Evolutionary conservation across 441 rosid genomes (phyloP), one percentile per base, ranked within the genome.

Genomic region (Flueggea neowawraea): DNA sequence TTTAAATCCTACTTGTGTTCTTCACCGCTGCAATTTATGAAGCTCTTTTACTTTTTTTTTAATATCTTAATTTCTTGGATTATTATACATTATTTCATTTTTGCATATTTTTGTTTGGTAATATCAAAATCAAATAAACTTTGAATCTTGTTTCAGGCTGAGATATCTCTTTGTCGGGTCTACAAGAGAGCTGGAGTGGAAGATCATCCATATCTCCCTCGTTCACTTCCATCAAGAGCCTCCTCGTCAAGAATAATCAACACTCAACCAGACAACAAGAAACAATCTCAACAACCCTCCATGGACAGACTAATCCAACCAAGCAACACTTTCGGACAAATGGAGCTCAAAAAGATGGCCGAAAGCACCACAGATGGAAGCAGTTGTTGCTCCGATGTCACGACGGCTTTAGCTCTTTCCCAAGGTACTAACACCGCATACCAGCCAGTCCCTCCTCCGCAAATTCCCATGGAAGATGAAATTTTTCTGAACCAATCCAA

Each of bases 161-260:
- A 95, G 77, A 95, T 88, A 72, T 95, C 99, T 1, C 84, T 95
- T 54, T 95, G 99, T 63, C 91, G 98, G 12, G 99, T 95, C 31
- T 91, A 95, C 85, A 95, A 91, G 73, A 78, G 99, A 69, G 79
- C 95, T 44, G 98, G 99, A 66, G 96, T 95, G 5, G 99, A 91
- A 70, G 99, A 91, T 70, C 91, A 86, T 61, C 96, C 96, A 6
- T 88, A 96, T 2, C 81, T 95, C n/a, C 96, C 94, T 6, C 98
- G 97, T 17, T 78, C 84, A 4, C 77, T 80, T 64, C 84, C 85
- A 5, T 77, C 86, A 9, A 75, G 75, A 31, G 74, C 87, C 39
- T 63, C 87, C 22, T 81, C 85, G 0, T 73, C 79, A 3, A 64
- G 75, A 61, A 59, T 52, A 13, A 9, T 62, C 53, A 36, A 36